Evolutionary conservation across 306 rosid species (phyloP), one percentile per base, ranked within the genome.

Genomic region (Fragaria nilgerrensis): DNA sequence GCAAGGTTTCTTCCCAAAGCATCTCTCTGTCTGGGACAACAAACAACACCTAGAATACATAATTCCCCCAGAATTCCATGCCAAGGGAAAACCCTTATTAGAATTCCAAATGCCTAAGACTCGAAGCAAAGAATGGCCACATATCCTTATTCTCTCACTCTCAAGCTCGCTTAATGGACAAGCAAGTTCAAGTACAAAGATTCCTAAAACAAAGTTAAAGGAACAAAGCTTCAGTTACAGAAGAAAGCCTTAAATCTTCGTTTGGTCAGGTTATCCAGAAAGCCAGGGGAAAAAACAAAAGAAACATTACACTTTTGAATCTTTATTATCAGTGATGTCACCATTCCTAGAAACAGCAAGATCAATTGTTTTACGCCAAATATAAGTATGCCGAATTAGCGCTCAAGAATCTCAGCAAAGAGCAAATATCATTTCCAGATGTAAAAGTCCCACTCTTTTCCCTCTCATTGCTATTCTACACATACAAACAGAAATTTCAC

Each of bases 11-110:
- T 84, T 88, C 83, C 82, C 80, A 77, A 82, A 84, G 84, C 90
- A 86, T 75, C 86, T 86, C 80, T 76, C 86, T 47, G 87, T 66
- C 34, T 77, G 87, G 80, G 88, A 48, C 78, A 88, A 70, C 76
- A 89, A 85, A 83, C 91, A 88, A 87, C 91, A 87, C 73, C 87
- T 83, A 70, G 87, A 85, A 86, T 85, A 82, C 97, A 87, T 87
- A 70, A 68, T 45, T 75, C 73, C 79, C 45, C 27, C 14, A 73
- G 82, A 84, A 80, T 37, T 80, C 84, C 48, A 79, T 68, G 62
- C 75, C 58, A 75, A 85, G 78, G 63, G 52, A 78, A 87, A 83
- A 75, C 73, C 72, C 63, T 50, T 47, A 72, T 74, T 79, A 77
- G 65, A 70, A 73, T 49, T 43, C 66, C 76, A 83, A 79, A 76